Base-by-base conservation (phyloP, 2,329 filamentous ascomycete species). In the Claviceps spartinae region DNA sequence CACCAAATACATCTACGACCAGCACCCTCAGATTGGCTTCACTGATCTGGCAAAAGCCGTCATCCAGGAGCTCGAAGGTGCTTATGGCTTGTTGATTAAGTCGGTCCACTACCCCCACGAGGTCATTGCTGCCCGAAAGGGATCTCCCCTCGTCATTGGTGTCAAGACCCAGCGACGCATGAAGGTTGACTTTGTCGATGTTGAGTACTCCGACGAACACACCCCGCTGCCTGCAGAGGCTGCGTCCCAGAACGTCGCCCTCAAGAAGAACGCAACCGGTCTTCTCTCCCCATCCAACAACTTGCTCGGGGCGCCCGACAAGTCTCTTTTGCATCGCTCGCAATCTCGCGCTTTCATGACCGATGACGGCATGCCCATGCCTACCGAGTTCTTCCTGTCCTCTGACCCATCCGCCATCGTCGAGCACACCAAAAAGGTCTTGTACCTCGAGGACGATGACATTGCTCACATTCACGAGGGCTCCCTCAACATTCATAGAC, bases 111-210 rank as follows among this genome's bases (percentile, higher is more conserved):
- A 88, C 76, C 93, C 93, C 55, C 88, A 96, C 67, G 93, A 98
- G 76, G 86, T 97, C 57, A 88, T 98, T 71, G 93, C 93, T 52
- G 93, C 93, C 67, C 88, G 93, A 63, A 98, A 98, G 81, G 93
- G 93, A 73, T 98, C 93, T 56, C 93, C 93, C 44, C 81, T 98
- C 55, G 93, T 98, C 58, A 88, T 98, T 62, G 93, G 93, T 73
- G 93, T 98, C 67, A 87, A 89, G 75, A 97, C 93, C 52, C 80
- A 89, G 72, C 94, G 86, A 78, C 95, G 95, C 76, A 97, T 98
- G 93, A 98, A 97, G 85, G 93, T 98, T 57, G 93, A 98, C 75
- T 98, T 98, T 65, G 93, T 98, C 67, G 93, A 98, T 68, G 93
- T 98, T 56, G 93, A 98, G 74, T 97, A 91, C 70, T 86, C 85